Conservation (phyloP, 352 stramenopile species). For the Aphanomyces astaci region DNA sequence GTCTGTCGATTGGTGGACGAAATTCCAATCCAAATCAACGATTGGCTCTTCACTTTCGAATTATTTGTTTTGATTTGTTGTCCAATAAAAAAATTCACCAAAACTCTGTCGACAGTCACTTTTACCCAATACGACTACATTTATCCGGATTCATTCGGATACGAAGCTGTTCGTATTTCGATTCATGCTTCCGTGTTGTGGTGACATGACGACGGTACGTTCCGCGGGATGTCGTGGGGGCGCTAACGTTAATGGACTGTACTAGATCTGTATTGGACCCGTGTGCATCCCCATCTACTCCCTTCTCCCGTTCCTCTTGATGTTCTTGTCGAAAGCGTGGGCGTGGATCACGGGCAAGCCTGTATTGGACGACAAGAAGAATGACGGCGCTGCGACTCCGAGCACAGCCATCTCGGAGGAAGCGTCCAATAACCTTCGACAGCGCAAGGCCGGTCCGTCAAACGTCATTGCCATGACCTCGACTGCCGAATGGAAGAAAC, state of each 20-base stretch:
- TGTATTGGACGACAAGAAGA: slow-evolving; percentile 1
- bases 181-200: neutral
- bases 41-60: too few species aligned
- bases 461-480: slow-evolving; percentile 20
- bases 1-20: too few species aligned
- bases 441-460: slow-evolving; percentile 12
- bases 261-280: slow-evolving; percentile 76
- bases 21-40: too few species aligned
- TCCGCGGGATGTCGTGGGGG: too few species aligned
- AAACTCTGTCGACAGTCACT: neutral
- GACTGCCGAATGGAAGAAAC: slow-evolving; percentile 16
- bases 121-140: neutral
- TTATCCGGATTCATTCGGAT: neutral
- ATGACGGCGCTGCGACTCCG: neutral
- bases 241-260: too few species aligned
- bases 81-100: too few species aligned
- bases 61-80: too few species aligned
- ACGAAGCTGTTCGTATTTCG: neutral
- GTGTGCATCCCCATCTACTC: slow-evolving; percentile 74
- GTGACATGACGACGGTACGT: neutral
- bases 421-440: neutral
- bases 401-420: neutral
- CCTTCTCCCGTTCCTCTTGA: slow-evolving; percentile 57
- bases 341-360: slow-evolving; percentile 40
- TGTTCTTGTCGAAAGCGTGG: slow-evolving; percentile 62